These are phyloP conservation scores for Aspergillus fijiensis DNA, from an alignment of 2,329 filamentous ascomycete species.

Conservation along the genomic window DNA sequence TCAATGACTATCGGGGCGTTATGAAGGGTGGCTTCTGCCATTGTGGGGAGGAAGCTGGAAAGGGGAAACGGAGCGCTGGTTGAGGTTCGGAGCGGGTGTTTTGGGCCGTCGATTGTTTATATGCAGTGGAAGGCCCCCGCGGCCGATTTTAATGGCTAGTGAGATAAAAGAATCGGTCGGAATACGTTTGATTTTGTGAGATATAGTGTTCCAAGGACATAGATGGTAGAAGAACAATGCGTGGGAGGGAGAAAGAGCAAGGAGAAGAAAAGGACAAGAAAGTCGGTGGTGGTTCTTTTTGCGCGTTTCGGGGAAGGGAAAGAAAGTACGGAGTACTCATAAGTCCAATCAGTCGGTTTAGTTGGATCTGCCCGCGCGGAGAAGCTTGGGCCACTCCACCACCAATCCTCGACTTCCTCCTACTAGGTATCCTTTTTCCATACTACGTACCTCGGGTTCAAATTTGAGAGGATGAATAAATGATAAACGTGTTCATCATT, in stretches of 20 bases:
- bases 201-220: background rate
- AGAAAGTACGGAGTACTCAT: background rate
- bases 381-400: slow-evolving; percentile 38
- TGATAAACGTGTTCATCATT: too few species aligned
- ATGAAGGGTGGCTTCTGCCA: slow-evolving; percentile 72
- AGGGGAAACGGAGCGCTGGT: slow-evolving; percentile 5
- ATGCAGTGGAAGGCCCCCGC: slow-evolving; percentile 27
- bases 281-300: slow-evolving; percentile 9
- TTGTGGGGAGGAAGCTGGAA: slow-evolving; percentile 33
- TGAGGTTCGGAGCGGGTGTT: slow-evolving; percentile 16
- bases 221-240: background rate
- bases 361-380: background rate
- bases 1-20: slow-evolving; percentile 98
- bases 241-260: background rate
- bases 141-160: slow-evolving; percentile 20
- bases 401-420: background rate
- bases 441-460: too few species aligned
- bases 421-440: too few species aligned
- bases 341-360: background rate
- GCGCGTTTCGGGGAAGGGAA: slow-evolving; percentile 15
- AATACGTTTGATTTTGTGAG: too few species aligned
- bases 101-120: slow-evolving; percentile 24
- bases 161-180: background rate
- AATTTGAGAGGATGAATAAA: too few species aligned
- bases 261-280: background rate